phyloP scores from a whole-genome alignment of 805 yeast species.

The Lachancea cidri region DNA sequence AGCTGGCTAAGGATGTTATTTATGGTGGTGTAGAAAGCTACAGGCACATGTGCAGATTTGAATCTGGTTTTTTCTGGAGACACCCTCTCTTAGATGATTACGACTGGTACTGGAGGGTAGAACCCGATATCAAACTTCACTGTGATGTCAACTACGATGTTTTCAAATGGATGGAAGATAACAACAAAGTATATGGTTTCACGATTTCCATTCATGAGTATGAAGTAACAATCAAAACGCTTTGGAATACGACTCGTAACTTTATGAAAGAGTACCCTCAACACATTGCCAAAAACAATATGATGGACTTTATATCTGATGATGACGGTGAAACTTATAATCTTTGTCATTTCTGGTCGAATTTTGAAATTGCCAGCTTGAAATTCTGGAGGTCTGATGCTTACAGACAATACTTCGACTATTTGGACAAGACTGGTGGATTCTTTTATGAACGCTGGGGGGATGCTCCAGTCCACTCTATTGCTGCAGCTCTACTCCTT shows the following conservation, averaged over 20 bases:
- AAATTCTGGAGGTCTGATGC: slow-evolving; percentile 69
- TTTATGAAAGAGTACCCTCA: slow-evolving; percentile 59
- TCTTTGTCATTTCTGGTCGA: slow-evolving; percentile 85
- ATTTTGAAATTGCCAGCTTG: slow-evolving; percentile 75
- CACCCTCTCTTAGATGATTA: slow-evolving; percentile 61
- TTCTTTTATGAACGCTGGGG: slow-evolving; percentile 91
- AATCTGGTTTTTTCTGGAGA: slow-evolving; percentile 78
- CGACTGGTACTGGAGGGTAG: slow-evolving; percentile 92
- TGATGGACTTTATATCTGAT: slow-evolving; percentile 66
- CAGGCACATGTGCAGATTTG: slow-evolving; percentile 88
- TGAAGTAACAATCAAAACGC: slow-evolving; percentile 62
- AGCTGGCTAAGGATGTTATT: slow-evolving; percentile 54
- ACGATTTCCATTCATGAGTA: slow-evolving; percentile 69
- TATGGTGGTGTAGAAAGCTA: slow-evolving; percentile 74
- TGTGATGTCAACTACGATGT: slow-evolving; percentile 79
- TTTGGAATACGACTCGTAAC: slow-evolving; percentile 69
- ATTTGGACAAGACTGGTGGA: slow-evolving; percentile 68
- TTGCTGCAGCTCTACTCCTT: slow-evolving; percentile 70
- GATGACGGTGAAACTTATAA: slow-evolving; percentile 69
- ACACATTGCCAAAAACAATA: slow-evolving; percentile 52
- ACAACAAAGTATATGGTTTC: slow-evolving; percentile 68
- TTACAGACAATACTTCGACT: slow-evolving; percentile 60
- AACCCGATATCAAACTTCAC: slow-evolving; percentile 68
- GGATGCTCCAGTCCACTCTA: slow-evolving; percentile 83
- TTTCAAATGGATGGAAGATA: slow-evolving; percentile 75